Evolutionary conservation across 495 filamentous ascomycete species (phyloP).

Genomic region (Thozetella sp.): DNA sequence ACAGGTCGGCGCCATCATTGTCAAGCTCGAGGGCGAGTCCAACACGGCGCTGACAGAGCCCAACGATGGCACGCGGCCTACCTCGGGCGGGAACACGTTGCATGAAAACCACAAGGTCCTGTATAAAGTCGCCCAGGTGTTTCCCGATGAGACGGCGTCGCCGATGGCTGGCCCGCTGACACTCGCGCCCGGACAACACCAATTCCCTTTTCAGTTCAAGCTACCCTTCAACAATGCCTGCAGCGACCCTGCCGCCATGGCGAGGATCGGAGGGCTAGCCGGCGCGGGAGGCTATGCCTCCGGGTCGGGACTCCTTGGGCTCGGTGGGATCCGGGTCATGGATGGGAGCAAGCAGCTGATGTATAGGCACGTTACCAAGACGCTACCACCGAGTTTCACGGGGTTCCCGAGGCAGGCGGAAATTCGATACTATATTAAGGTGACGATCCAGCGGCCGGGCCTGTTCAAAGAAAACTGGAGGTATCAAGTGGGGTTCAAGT

Average conservation of each 20-base stretch:
- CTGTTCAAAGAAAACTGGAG: slow-evolving; percentile 88
- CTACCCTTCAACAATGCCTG: slow-evolving; percentile 93
- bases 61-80: slow-evolving; percentile 13
- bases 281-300: slow-evolving; percentile 31
- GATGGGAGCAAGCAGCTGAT: slow-evolving; percentile 52
- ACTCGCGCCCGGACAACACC: slow-evolving; percentile 75
- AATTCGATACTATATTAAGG: slow-evolving; percentile 92
- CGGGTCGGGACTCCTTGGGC: slow-evolving; percentile 31
- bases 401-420: slow-evolving; percentile 82
- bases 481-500: slow-evolving; percentile 64
- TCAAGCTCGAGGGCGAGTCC: slow-evolving; percentile 93
- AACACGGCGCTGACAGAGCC: slow-evolving; percentile 55
- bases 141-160: slow-evolving; percentile 62
- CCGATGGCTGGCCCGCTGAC: slow-evolving; percentile 65
- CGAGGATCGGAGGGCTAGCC: slow-evolving; percentile 40
- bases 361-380: slow-evolving; percentile 76
- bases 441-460: slow-evolving; percentile 78
- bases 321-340: slow-evolving; percentile 49
- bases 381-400: slow-evolving; percentile 83
- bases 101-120: slow-evolving; percentile 61
- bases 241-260: slow-evolving; percentile 50
- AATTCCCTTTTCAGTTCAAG: slow-evolving; percentile 92
- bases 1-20: slow-evolving; percentile 75
- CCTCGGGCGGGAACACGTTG: slow-evolving; percentile 30
- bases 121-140: slow-evolving; percentile 79